Base-by-base conservation (phyloP, 2,329 filamentous ascomycete species). In the Fusarium xyrophilum region DNA sequence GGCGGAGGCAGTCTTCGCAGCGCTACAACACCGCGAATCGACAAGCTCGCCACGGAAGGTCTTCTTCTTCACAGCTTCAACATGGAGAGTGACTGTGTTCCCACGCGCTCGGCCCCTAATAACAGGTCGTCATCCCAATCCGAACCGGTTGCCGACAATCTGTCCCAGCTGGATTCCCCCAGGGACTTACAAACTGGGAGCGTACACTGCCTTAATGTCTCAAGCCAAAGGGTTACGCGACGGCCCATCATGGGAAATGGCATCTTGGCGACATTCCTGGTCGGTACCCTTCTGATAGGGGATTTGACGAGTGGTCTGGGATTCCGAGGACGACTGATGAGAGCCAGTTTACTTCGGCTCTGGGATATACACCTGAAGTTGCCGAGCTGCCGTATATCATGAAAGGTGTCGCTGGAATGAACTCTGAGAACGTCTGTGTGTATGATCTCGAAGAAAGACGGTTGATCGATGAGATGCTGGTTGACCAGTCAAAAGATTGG, bases 221-320 rank as follows among this genome's bases (percentile, higher is more conserved):
- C 35, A 76, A 75, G 27, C 63, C 68, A 1, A 61, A 66, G 3
- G 71, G 64, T 6, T 78, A 78, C 39, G 65, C 71, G 0, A 78
- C 70, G 0, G 77, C 77, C 0, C 76, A 80, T 48, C 76, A 79
- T 43, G 76, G 77, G 0, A 79, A 79, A 36, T 79, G 78, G 78
- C 76, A 79, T 40, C 64, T 79, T 4, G 76, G 78, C 0, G 77
- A 79, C 47, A 64, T 79, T 2, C 70, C 74, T 0, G 78, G 78
- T 1, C 72, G 78, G 2, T 79, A 79, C 11, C 77, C 77, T 0
- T 76, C 73, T 4, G 78, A 78, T 30, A 56, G 78, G 4, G 78
- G 78, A 0, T 80, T 80, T 27, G 76, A 79, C 30, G 75, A 79
- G 35, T 80, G 78, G 77, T 77, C 74, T 13, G 77, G 78, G 1